Evolutionary conservation across 176 grass and related monocot species (phyloP).

Genomic region (Calamus simplicifolius): DNA sequence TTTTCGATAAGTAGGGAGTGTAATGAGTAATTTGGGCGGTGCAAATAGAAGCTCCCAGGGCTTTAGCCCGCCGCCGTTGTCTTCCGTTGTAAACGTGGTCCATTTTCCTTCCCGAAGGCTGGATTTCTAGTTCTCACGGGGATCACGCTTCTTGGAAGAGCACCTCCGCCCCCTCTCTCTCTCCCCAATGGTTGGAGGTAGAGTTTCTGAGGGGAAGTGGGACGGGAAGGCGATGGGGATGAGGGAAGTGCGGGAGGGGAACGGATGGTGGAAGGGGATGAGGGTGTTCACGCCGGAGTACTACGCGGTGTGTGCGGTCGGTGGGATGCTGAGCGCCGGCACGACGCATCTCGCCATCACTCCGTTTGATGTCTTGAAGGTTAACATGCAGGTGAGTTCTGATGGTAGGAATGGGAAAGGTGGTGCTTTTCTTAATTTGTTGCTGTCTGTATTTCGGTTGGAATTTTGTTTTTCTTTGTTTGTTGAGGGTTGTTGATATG

Average conservation of each 20-base stretch:
- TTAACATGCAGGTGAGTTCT: constrained; percentile 82
- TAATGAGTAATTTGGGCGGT: too few species aligned
- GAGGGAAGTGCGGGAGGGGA: constrained; percentile 25
- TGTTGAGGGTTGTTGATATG: too few species aligned
- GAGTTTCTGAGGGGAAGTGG: neutral
- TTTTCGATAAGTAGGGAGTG: too few species aligned
- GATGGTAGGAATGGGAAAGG: neutral
- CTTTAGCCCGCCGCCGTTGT: neutral
- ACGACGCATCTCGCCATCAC: constrained; percentile 90
- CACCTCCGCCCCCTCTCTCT: neutral
- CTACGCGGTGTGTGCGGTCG: constrained; percentile 74
- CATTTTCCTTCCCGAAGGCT: neutral
- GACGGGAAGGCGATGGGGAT: neutral
- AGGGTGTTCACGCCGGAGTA: constrained; percentile 81
- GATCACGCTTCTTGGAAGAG: neutral
- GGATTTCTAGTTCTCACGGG: neutral
- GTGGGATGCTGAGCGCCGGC: constrained; percentile 90
- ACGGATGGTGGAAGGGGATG: constrained; percentile 21
- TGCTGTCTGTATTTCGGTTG: neutral
- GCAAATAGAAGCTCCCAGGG: too few species aligned
- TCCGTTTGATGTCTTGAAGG: constrained; percentile 90
- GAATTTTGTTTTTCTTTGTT: neutral
- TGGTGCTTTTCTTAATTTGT: neutral
- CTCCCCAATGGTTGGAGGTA: neutral
- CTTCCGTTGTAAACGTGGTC: neutral